phyloP scores from a whole-genome alignment of 2,329 filamentous ascomycete genomes.

The Microcyclospora tardicrescens region DNA sequence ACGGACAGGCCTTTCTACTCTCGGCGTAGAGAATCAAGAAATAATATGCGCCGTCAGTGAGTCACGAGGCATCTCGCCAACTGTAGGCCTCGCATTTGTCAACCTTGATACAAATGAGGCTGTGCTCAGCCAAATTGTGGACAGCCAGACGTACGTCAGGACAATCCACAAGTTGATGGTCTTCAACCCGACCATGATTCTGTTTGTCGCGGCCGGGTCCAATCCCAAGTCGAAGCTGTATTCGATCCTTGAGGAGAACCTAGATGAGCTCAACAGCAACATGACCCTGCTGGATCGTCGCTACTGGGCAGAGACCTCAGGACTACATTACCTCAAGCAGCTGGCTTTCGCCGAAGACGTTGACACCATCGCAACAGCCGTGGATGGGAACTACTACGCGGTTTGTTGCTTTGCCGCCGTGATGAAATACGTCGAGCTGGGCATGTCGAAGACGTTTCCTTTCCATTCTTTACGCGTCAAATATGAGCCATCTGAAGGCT shows the following conservation, averaged over 20 bases:
- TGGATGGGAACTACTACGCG: conserved; percentile 75
- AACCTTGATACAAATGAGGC: conserved; percentile 77
- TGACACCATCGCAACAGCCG: conserved; percentile 65
- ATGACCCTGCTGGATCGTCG: conserved; percentile 58
- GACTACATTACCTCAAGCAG: conserved; percentile 63
- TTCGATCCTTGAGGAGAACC: conserved; percentile 58
- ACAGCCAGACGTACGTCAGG: conserved; percentile 81
- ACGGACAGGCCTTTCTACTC: conserved; percentile 44
- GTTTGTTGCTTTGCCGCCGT: conserved; percentile 78
- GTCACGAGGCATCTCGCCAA: conserved; percentile 72
- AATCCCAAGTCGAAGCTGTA: conserved; percentile 61
- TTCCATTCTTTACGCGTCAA: conserved; percentile 72
- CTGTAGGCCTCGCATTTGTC: conserved; percentile 67
- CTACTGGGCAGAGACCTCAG: conserved; percentile 70
- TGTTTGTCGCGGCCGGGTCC: conserved; percentile 63
- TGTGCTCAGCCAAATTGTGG: conserved; percentile 78
- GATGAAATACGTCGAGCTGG: conserved; percentile 67
- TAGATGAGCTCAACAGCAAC: conserved; percentile 44
- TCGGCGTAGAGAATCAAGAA: conserved; percentile 48
- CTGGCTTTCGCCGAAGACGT: conserved; percentile 71
- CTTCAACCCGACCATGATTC: conserved; percentile 64
- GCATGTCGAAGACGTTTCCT: conserved; percentile 54
- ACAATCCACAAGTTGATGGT: conserved; percentile 79
- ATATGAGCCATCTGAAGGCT: conserved; percentile 77
- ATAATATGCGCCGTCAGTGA: conserved; percentile 84